Base-by-base conservation (phyloP, 768 basidiomycete genomes). In the Lyophyllum semitale region DNA sequence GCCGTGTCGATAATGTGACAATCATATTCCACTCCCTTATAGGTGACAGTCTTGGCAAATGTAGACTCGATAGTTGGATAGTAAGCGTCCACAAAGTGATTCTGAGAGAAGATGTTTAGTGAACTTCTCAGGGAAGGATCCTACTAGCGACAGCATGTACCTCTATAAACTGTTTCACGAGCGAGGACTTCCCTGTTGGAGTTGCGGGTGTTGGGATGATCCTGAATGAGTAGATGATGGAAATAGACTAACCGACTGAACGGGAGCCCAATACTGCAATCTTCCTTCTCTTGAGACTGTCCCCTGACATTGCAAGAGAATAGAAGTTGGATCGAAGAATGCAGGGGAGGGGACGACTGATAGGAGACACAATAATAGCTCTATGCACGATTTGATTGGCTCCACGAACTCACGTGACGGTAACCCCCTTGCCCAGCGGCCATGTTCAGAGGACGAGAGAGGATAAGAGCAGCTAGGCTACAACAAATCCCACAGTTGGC, bases 1-100 rank as follows among this genome's bases (percentile, higher is more conserved):
- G 96, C 96, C 59, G 94, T 96, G 71, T 98, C 96, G 64, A 98
- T 93, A 75, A 98, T 95, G 73, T 96, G 94, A 74, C 95, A 95
- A 57, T 94, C 89, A 66, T 95, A 98, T 66, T 95, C 93, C 29
- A 88, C 80, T 47, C 95, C 95, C 53, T 91, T 92, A 77, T 91
- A 89, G 54, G 81, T 83, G 66, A 98, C 85, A 56, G 80, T 87
- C 80, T 96, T 97, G 48, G 85, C 80, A 70, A 88, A 90, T 12
- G 89, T 93, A 62, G 81, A 85, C 73, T 98, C 95, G 67, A 96
- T 96, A 48, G 95, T 98, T 35, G 96, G 96, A 75, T 93, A 95
- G 77, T 98, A 98, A 8, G 88, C 80, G 57, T 96, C 95, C 70
- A 89, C 82, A 67, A 97, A 98, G 64, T 89, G 84, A 63, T 90